A percentile compares a stretch with the other conserved stretches of the same genome.
These are phyloP conservation scores for Thalia dealbata DNA, from an alignment of 176 grass and related monocot species.

Conservation along the genomic window DNA sequence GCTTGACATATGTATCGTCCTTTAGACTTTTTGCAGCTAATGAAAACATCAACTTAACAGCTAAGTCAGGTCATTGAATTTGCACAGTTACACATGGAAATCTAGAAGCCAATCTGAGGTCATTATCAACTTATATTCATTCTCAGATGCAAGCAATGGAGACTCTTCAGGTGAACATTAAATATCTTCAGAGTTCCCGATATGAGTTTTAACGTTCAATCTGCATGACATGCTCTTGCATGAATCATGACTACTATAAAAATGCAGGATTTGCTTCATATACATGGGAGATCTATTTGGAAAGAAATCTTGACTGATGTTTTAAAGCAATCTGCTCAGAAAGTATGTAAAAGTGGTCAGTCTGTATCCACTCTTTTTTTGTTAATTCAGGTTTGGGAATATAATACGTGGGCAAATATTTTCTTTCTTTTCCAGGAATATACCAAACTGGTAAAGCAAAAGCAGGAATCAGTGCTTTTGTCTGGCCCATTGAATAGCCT, in stretches of 20 bases:
- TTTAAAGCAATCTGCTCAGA: slow-evolving; percentile 38
- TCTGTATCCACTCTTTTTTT: neutral
- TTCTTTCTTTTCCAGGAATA: slow-evolving; percentile 30
- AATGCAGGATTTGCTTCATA: slow-evolving; percentile 54
- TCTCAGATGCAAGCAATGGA: slow-evolving; percentile 45
- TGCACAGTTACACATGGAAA: slow-evolving; percentile 17
- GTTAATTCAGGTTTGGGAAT: neutral
- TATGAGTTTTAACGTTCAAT: slow-evolving; percentile 8
- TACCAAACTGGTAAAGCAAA: slow-evolving; percentile 30
- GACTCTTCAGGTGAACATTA: slow-evolving; percentile 42
- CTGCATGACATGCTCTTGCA: slow-evolving; percentile 9
- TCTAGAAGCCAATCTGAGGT: slow-evolving; percentile 37
- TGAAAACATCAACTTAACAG: neutral
- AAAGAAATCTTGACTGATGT: slow-evolving; percentile 40
- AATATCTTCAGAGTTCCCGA: slow-evolving; percentile 4
- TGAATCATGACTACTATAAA: slow-evolving; percentile 9
- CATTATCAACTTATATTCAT: slow-evolving; percentile 40
- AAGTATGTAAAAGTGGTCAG: slow-evolving; percentile 22
- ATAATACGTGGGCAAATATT: neutral
- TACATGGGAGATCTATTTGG: slow-evolving; percentile 47
- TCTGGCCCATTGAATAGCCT: slow-evolving; percentile 29
- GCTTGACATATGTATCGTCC: neutral
- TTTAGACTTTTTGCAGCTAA: neutral
- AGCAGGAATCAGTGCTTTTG: slow-evolving; percentile 21
- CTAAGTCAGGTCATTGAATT: slow-evolving; percentile 9